Evolutionary conservation across 805 yeast genomes (phyloP).

Genomic region (Pichia californica): DNA sequence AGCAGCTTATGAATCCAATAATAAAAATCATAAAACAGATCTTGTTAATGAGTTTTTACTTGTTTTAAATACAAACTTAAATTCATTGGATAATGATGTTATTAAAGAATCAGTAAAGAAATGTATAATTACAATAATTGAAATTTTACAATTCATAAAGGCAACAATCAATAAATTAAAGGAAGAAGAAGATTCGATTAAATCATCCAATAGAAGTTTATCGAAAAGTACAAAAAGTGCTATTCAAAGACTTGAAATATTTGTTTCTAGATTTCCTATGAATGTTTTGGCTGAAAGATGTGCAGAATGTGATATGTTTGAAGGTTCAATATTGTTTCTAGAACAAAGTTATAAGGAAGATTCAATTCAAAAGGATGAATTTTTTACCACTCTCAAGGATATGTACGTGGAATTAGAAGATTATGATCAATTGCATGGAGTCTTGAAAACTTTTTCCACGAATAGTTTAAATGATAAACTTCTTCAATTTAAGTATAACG

Average conservation of each 20-base stretch:
- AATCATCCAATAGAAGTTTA: slow-evolving; percentile 1
- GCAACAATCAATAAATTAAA: slow-evolving; percentile 57
- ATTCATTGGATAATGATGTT: slow-evolving; percentile 42
- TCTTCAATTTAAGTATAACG: slow-evolving; percentile 74
- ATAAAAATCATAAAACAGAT: slow-evolving; percentile 34
- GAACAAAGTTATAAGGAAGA: slow-evolving; percentile 61
- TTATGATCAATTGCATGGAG: slow-evolving; percentile 84
- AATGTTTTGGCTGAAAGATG: slow-evolving; percentile 71
- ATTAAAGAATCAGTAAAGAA: slow-evolving; percentile 51
- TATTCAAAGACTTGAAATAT: slow-evolving; percentile 33
- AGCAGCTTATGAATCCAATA: slow-evolving; percentile 31
- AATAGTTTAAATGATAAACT: slow-evolving; percentile 69
- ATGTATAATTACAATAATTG: slow-evolving; percentile 69
- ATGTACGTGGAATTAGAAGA: slow-evolving; percentile 88
- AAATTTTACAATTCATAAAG: slow-evolving; percentile 73
- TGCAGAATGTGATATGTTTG: slow-evolving; percentile 77
- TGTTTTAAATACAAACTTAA: slow-evolving; percentile 46
- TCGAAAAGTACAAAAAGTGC: slow-evolving; percentile 1
- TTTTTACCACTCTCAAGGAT: slow-evolving; percentile 53
- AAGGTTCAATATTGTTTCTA: slow-evolving; percentile 77
- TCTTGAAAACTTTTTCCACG: slow-evolving; percentile 64
- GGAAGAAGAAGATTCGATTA: slow-evolving; percentile 21
- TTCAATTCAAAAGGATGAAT: slow-evolving; percentile 31
- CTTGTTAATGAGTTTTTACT: slow-evolving; percentile 53
- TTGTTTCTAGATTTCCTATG: slow-evolving; percentile 55